Evolutionary conservation across 495 filamentous ascomycete species (phyloP).

Genomic region (Aspergillus carlsbadensis): DNA sequence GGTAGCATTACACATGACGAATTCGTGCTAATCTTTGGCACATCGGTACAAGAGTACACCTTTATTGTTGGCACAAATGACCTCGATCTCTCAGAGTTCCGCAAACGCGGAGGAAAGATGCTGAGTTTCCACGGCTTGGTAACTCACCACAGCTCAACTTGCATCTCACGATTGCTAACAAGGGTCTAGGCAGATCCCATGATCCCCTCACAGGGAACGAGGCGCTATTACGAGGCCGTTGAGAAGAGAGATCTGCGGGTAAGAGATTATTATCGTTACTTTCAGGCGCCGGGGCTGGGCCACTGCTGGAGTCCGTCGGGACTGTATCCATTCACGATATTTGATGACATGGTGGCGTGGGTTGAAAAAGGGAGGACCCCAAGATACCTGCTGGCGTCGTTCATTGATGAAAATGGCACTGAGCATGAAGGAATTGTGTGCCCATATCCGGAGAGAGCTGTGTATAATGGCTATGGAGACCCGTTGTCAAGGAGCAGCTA

Average conservation of each 20-base stretch:
- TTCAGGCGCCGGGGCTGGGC: constrained; percentile 20
- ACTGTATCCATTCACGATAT: constrained; percentile 14
- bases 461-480: constrained; percentile 2
- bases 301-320: constrained; percentile 19
- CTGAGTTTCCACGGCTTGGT: constrained; percentile 18
- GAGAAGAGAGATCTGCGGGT: constrained; percentile 16
- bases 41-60: constrained; percentile 11
- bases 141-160: not conserved
- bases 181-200: constrained; percentile 9
- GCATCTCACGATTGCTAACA: not conserved
- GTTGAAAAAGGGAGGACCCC: constrained; percentile 21
- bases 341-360: constrained; percentile 17
- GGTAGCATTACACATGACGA: constrained; percentile 4
- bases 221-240: constrained; percentile 28
- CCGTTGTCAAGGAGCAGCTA: constrained; percentile 1
- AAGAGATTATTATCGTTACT: constrained; percentile 20
- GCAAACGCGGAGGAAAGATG: constrained; percentile 14
- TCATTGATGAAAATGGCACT: not conserved
- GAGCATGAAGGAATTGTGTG: constrained; percentile 13
- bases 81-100: constrained; percentile 15
- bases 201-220: constrained; percentile 14
- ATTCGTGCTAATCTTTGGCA: constrained; percentile 4
- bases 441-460: constrained; percentile 10
- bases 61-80: constrained; percentile 14
- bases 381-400: constrained; percentile 16